Conservation (phyloP, 192 early-diverging fungal species). For the Backusella psychrophila region DNA sequence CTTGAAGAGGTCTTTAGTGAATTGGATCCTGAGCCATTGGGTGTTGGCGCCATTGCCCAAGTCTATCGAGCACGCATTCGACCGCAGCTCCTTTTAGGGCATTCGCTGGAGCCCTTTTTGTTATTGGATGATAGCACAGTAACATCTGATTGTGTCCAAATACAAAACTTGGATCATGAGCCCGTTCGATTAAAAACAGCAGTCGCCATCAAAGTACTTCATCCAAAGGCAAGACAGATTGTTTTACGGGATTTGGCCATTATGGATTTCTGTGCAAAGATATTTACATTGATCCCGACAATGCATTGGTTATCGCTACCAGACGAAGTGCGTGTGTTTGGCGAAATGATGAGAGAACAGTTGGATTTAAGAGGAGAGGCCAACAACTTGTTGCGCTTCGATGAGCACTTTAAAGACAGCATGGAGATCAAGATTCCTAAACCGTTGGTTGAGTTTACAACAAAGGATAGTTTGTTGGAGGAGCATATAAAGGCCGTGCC, state of each 20-base stretch:
- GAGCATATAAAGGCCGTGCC: slow-evolving; percentile 79
- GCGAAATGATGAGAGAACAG: slow-evolving; percentile 89
- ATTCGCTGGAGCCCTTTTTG: slow-evolving; percentile 17
- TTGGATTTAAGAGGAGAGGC: slow-evolving; percentile 84
- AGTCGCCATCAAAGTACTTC: slow-evolving; percentile 90
- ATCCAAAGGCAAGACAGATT: slow-evolving; percentile 68
- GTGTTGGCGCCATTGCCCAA: slow-evolving; percentile 95
- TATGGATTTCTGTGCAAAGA: slow-evolving; percentile 65
- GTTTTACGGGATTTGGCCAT: slow-evolving; percentile 85
- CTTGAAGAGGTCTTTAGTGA: slow-evolving; percentile 77
- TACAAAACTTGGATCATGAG: slow-evolving; percentile 1
- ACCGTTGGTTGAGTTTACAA: slow-evolving; percentile 52
- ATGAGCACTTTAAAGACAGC: slow-evolving; percentile 51
- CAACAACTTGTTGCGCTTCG: slow-evolving; percentile 64
- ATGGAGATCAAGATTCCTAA: slow-evolving; percentile 65
- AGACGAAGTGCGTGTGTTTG: slow-evolving; percentile 88
- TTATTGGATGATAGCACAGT: slow-evolving; percentile 7
- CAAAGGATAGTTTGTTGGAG: slow-evolving; percentile 78
- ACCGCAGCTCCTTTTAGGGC: slow-evolving; percentile 28
- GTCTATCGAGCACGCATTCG: slow-evolving; percentile 64
- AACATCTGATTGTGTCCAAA: slow-evolving; percentile 20
- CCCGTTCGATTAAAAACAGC: slow-evolving; percentile 36
- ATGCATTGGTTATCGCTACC: slow-evolving; percentile 85
- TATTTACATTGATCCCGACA: slow-evolving; percentile 71
- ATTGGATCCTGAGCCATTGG: slow-evolving; percentile 76